Conservation (phyloP, 495 filamentous ascomycete species). For the Penicillium goetzii region DNA sequence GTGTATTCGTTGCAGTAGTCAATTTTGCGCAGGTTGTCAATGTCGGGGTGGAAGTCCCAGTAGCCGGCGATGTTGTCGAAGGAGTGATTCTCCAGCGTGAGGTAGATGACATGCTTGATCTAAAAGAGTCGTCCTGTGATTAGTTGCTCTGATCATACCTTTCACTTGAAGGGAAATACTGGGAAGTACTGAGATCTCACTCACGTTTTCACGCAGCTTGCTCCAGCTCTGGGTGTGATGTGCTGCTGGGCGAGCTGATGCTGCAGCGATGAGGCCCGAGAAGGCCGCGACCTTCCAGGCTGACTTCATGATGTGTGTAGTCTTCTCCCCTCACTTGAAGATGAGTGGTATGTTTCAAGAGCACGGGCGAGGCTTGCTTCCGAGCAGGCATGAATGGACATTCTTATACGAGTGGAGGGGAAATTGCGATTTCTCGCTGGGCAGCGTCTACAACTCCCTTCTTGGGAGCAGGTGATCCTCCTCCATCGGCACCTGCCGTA, state of each 20-base stretch:
- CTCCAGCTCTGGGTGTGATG: slow-evolving; percentile 27
- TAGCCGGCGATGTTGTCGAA: slow-evolving; percentile 52
- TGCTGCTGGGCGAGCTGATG: slow-evolving; percentile 26
- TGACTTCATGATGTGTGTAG: slow-evolving; percentile 27
- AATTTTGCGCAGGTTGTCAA: slow-evolving; percentile 43
- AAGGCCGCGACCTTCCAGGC: slow-evolving; percentile 17
- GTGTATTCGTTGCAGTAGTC: slow-evolving; percentile 48
- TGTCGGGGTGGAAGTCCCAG: slow-evolving; percentile 47
- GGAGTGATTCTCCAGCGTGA: slow-evolving; percentile 52
- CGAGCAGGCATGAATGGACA: not conserved
- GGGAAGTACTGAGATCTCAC: not conserved
- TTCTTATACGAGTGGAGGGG: not conserved
- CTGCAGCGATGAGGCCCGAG: slow-evolving; percentile 20
- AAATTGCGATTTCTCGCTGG: not conserved
- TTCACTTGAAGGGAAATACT: not conserved
- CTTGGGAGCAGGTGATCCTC: not conserved
- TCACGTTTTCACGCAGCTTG: slow-evolving; percentile 37
- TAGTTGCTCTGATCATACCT: not conserved
- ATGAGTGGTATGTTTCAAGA: not conserved
- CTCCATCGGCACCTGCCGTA: slow-evolving; percentile 8
- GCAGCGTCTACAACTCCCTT: not conserved
- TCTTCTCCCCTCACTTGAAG: not conserved
- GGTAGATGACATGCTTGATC: slow-evolving; percentile 51
- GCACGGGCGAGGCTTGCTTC: not conserved
- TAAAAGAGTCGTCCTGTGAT: slow-evolving; percentile 8